Conservation (phyloP, 176 grass and related monocot species). For the Carex pumila region DNA sequence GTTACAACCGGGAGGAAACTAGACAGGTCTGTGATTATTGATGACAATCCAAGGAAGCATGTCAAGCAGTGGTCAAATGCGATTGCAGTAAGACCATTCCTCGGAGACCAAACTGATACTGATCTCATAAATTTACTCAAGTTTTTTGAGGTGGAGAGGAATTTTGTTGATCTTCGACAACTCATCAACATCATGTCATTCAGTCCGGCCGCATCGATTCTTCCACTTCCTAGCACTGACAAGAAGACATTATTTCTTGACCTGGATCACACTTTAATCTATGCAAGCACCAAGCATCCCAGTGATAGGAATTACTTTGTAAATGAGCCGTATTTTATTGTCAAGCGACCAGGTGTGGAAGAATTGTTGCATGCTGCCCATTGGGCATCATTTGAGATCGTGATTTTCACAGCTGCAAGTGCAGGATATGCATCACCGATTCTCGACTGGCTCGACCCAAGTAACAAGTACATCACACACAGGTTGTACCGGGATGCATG, state of each 20-base stretch:
- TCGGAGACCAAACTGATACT: background rate
- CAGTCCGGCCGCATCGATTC: background rate
- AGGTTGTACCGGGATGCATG: slow-evolving; percentile 9
- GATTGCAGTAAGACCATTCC: background rate
- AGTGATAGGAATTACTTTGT: background rate
- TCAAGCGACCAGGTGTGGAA: background rate
- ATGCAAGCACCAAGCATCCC: background rate
- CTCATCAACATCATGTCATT: background rate
- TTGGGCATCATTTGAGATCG: background rate
- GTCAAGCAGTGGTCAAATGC: background rate
- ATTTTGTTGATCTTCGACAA: background rate
- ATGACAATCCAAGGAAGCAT: background rate
- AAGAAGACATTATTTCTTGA: slow-evolving; percentile 15
- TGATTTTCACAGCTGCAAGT: slow-evolving; percentile 9
- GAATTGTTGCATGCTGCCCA: background rate
- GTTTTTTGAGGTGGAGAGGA: background rate
- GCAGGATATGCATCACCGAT: slow-evolving; percentile 2
- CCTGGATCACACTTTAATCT: slow-evolving; percentile 6
- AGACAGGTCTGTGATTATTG: slow-evolving; percentile 5
- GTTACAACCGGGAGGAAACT: background rate
- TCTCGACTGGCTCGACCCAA: slow-evolving; percentile 10
- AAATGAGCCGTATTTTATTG: background rate
- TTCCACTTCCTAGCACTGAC: slow-evolving; percentile 5
- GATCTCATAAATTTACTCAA: background rate
- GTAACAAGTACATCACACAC: background rate